Percentiles rank a stretch among this genome's conserved stretches.
Evolutionary conservation across 2,329 filamentous ascomycete genomes (phyloP).

Genomic region (Hypoxylon sp.): DNA sequence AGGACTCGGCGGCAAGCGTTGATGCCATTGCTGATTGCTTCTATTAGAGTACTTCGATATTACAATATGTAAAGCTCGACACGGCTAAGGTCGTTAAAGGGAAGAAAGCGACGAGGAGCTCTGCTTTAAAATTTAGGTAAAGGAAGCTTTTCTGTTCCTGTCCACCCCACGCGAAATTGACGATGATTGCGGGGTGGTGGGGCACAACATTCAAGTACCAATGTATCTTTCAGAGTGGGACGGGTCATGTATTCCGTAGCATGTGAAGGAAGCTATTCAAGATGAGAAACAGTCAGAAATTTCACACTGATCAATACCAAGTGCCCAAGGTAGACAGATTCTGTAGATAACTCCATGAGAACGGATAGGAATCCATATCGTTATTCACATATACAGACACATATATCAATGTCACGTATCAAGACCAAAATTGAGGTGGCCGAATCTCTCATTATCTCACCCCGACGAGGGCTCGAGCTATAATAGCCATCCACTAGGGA

Average conservation of each 20-base stretch:
- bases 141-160: neutral
- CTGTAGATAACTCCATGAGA: neutral
- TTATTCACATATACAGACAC: neutral
- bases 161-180: conserved; percentile 8
- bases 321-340: neutral
- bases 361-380: neutral
- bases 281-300: too few relatives aligned
- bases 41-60: neutral
- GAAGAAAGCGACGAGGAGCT: neutral
- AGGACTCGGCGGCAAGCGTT: conserved; percentile 21
- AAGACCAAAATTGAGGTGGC: conserved; percentile 49
- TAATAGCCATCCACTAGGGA: conserved; percentile 46
- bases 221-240: neutral
- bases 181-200: conserved; percentile 30
- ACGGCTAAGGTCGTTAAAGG: too few relatives aligned
- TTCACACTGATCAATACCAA: too few relatives aligned
- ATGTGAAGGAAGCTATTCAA: too few relatives aligned
- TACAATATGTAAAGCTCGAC: too few relatives aligned
- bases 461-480: conserved; percentile 51
- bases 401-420: conserved; percentile 19
- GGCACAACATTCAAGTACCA: conserved; percentile 12
- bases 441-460: conserved; percentile 55
- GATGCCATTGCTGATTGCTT: conserved; percentile 26
- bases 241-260: too few relatives aligned
- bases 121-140: neutral